A percentile compares a stretch with the other conserved stretches of the same genome.
phyloP scores from a whole-genome alignment of 2,329 filamentous ascomycete genomes.

The Penicillium sp. region DNA sequence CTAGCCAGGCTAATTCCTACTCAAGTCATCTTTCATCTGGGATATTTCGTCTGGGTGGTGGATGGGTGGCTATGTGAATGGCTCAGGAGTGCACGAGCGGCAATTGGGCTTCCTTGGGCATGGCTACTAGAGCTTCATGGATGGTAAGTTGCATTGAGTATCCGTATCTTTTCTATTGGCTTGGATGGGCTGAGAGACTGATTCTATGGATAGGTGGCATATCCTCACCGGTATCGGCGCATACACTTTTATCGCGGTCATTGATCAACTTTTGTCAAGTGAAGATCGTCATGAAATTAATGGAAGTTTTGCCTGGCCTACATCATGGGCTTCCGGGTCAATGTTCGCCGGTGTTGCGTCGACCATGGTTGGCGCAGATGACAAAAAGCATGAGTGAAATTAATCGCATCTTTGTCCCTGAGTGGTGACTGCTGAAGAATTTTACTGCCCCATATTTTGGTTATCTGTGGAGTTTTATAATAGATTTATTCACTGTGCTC shows the following conservation, averaged over 20 bases:
- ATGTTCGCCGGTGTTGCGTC: conserved; percentile 11
- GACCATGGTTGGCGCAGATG: neutral
- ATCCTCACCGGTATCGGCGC: conserved; percentile 24
- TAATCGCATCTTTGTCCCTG: neutral
- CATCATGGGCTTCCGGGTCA: conserved; percentile 19
- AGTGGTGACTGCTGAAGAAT: neutral
- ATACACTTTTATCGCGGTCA: conserved; percentile 23
- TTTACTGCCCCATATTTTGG: neutral
- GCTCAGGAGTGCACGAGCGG: conserved; percentile 15
- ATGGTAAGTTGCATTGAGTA: conserved; percentile 20
- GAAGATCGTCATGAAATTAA: conserved; percentile 5
- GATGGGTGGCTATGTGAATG: conserved; percentile 25
- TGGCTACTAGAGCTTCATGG: conserved; percentile 33
- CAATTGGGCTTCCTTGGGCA: conserved; percentile 26
- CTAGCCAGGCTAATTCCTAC: neutral
- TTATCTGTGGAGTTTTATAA: neutral
- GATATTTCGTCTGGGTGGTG: conserved; percentile 25
- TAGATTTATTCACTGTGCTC: too few relatives aligned
- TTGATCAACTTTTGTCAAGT: conserved; percentile 20
- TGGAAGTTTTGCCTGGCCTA: conserved; percentile 19
- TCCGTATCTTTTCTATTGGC: neutral
- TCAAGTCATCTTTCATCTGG: conserved; percentile 21
- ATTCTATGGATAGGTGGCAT: conserved; percentile 18
- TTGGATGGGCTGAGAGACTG: neutral
- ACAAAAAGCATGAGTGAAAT: neutral